Base-by-base conservation (phyloP, 345 rosid species). In the Fremontodendron californicum region DNA sequence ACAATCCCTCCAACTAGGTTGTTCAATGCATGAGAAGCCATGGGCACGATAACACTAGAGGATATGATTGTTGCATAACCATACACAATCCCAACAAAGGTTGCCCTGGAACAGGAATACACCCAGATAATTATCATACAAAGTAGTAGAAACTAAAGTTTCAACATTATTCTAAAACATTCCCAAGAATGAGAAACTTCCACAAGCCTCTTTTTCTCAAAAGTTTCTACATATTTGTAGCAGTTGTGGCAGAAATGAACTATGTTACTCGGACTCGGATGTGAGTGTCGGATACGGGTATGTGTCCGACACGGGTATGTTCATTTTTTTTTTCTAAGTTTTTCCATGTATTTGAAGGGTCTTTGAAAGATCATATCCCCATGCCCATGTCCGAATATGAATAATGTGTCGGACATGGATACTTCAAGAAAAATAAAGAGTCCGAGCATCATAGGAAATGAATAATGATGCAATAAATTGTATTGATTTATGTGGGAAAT, bases 21-120 rank as follows among this genome's bases (percentile, higher is more conserved):
- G 87, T 90, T 93, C 80, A 92, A 61, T 2, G 94, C 86, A 48
- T 95, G 98, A 29, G 94, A 86, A 55, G 87, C 96, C 90, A 92
- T 88, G 0, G 98, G 90, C 57, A 88, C 98, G 7, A 86, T 0
- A 74, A 93, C 72, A 85, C 93, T 89, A 4, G 93, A 88, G 2
- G 98, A 87, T 48, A 82, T 45, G 69, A 86, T 80, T 16, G 95
- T 82, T 13, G 96, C 90, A 49, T 85, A 93, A 67, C 97, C 95
- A 52, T 92, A 96, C 6, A 82, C 77, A 55, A 89, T 67, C 58
- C 98, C 98, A 0, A 92, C 99, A 77, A 91, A 84, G 19, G 94
- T 91, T 35, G 94, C 98, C 99, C 98, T 96, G 86, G 63, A 77
- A 81, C 55, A 67, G 18, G 12, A 67, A 79, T 23, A 2, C 11